Conservation (phyloP, 2,329 filamentous ascomycete species). For the Aulographum hederae region DNA sequence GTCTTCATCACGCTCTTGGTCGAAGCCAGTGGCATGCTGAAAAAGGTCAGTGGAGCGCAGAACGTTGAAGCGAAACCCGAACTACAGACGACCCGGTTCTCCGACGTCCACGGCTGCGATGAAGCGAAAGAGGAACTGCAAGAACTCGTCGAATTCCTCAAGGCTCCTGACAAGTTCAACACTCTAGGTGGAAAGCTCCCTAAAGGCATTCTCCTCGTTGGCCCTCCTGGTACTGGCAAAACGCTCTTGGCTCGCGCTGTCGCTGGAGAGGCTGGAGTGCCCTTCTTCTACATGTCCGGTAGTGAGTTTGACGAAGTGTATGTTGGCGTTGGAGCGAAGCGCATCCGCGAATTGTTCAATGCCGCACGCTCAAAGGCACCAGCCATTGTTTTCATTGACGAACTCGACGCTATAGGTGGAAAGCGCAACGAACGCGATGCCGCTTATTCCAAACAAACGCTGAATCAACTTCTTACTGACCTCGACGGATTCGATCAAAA, state of each 20-base stretch:
- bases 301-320: slow-evolving; percentile 98
- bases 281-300: slow-evolving; percentile 99
- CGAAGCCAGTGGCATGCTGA: slow-evolving; percentile 62
- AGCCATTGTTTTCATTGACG: slow-evolving; percentile 89
- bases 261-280: slow-evolving; percentile 88
- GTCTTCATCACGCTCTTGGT: slow-evolving; percentile 69
- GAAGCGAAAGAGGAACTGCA: slow-evolving; percentile 97
- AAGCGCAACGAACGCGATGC: slow-evolving; percentile 86
- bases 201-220: slow-evolving; percentile 88
- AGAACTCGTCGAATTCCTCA: slow-evolving; percentile 90
- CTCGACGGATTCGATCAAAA: slow-evolving; percentile 93
- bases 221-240: slow-evolving; percentile 93
- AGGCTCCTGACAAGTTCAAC: slow-evolving; percentile 83
- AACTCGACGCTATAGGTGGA: slow-evolving; percentile 83
- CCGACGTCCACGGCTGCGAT: slow-evolving; percentile 89
- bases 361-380: slow-evolving; percentile 74
- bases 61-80: slow-evolving; percentile 81
- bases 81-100: slow-evolving; percentile 78
- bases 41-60: slow-evolving; percentile 53
- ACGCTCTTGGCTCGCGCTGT: slow-evolving; percentile 89
- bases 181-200: slow-evolving; percentile 90
- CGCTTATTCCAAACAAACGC: slow-evolving; percentile 88
- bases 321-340: slow-evolving; percentile 90
- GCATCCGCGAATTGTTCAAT: slow-evolving; percentile 80
- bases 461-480: slow-evolving; percentile 93